phyloP scores from a whole-genome alignment of 768 basidiomycete genomes.

The Pleurotus tuoliensis region DNA sequence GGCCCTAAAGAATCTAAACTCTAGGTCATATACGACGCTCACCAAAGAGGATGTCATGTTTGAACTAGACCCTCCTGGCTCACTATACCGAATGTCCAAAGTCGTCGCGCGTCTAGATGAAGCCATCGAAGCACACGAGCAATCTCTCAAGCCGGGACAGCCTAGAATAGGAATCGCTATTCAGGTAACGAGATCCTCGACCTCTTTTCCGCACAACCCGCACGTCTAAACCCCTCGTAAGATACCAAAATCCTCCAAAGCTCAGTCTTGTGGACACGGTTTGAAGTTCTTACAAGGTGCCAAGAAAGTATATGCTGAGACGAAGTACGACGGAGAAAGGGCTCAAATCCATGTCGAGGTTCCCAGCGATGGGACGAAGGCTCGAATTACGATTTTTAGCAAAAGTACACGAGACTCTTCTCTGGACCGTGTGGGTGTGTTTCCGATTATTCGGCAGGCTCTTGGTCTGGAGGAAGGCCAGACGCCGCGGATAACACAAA shows the following conservation, averaged over 20 bases:
- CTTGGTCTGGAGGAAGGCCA: slow-evolving; percentile 37
- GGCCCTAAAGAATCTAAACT: slow-evolving; percentile 54
- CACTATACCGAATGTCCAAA: slow-evolving; percentile 50
- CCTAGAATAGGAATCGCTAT: slow-evolving; percentile 60
- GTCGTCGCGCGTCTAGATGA: slow-evolving; percentile 56
- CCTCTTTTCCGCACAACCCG: neutral
- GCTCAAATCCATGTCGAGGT: slow-evolving; percentile 85
- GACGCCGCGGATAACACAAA: slow-evolving; percentile 26
- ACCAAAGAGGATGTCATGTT: slow-evolving; percentile 63
- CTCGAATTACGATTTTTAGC: slow-evolving; percentile 75
- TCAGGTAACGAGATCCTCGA: slow-evolving; percentile 35
- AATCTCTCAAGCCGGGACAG: slow-evolving; percentile 21
- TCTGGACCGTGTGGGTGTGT: slow-evolving; percentile 65
- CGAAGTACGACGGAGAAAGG: slow-evolving; percentile 94
- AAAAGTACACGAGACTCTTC: slow-evolving; percentile 88
- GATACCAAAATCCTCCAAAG: slow-evolving; percentile 87
- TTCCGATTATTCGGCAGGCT: slow-evolving; percentile 52
- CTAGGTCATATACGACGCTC: slow-evolving; percentile 51
- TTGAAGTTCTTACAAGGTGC: slow-evolving; percentile 39
- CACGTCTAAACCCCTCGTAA: slow-evolving; percentile 15
- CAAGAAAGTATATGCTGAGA: slow-evolving; percentile 75
- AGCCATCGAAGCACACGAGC: slow-evolving; percentile 44
- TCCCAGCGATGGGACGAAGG: slow-evolving; percentile 21
- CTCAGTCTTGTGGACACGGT: slow-evolving; percentile 54
- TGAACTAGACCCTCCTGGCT: slow-evolving; percentile 61